These are phyloP conservation scores for Phytopythium vexans DNA, from an alignment of 352 stramenopile genomes.

Conservation along the genomic window DNA sequence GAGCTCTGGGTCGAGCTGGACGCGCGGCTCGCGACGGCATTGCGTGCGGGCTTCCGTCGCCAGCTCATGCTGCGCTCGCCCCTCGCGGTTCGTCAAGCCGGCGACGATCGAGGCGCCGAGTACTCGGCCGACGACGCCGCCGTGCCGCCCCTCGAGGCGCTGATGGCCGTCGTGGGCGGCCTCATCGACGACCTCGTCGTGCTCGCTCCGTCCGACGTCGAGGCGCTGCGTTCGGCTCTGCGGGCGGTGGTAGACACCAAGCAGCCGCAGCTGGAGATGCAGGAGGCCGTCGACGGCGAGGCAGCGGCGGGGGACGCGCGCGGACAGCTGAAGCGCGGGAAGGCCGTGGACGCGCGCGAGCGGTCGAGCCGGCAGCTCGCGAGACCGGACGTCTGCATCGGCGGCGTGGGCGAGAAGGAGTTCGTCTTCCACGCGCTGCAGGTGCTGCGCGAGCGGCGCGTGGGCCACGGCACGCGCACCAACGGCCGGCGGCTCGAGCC, in stretches of 20 bases:
- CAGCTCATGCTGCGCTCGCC: slow-evolving; percentile 32
- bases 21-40: slow-evolving; percentile 28
- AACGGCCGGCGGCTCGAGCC: slow-evolving; percentile 28
- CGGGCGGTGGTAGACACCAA: slow-evolving; percentile 31
- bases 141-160: slow-evolving; percentile 24
- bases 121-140: not conserved
- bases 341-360: too few relatives aligned
- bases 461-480: slow-evolving; percentile 43
- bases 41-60: slow-evolving; percentile 45
- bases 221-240: slow-evolving; percentile 39
- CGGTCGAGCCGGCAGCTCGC: not conserved
- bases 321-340: too few relatives aligned
- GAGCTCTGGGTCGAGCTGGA: slow-evolving; percentile 47
- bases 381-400: slow-evolving; percentile 10
- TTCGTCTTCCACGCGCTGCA: slow-evolving; percentile 58
- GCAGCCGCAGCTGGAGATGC: slow-evolving; percentile 13
- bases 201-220: slow-evolving; percentile 35
- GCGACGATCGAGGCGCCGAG: not conserved
- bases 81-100: slow-evolving; percentile 2
- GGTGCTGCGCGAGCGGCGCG: slow-evolving; percentile 36
- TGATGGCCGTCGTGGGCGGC: slow-evolving; percentile 16
- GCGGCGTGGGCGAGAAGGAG: slow-evolving; percentile 57
- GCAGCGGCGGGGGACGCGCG: slow-evolving; percentile 4
- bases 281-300: not conserved
- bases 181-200: slow-evolving; percentile 26